Conservation (phyloP, 345 rosid species). For the Citrus reticulata region DNA sequence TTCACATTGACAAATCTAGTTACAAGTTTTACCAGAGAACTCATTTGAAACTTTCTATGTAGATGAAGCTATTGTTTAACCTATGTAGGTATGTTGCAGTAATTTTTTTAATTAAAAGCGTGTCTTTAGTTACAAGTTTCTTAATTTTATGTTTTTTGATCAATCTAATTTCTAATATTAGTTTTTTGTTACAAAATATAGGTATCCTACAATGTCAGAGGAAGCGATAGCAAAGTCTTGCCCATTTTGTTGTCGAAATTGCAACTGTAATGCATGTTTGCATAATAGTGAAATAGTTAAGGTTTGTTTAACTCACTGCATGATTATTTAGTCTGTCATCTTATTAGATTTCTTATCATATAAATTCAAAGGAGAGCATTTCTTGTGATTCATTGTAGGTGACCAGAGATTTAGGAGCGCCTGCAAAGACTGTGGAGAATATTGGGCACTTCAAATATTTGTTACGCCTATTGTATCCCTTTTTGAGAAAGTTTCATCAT, state of each 20-base stretch:
- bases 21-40: no score
- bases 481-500: slow-evolving; percentile 35
- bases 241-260: slow-evolving; percentile 32
- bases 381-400: slow-evolving; percentile 2
- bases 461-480: slow-evolving; percentile 42
- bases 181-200: neutral
- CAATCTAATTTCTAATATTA: neutral
- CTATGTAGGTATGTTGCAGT: neutral
- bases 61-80: neutral
- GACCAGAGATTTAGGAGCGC: neutral
- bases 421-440: slow-evolving; percentile 17
- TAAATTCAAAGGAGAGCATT: neutral
- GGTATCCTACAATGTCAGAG: slow-evolving; percentile 10
- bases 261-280: slow-evolving; percentile 36
- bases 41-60: no score
- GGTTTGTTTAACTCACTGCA: neutral
- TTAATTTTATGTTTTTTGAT: neutral
- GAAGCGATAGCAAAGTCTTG: slow-evolving; percentile 21
- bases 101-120: neutral
- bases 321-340: neutral
- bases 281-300: slow-evolving; percentile 1
- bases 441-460: slow-evolving; percentile 30
- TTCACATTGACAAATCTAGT: no score
- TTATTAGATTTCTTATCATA: neutral
- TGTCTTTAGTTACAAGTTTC: neutral